phyloP scores from a whole-genome alignment of 371 early-diverging fungal species.

The Mortierella sp. region DNA sequence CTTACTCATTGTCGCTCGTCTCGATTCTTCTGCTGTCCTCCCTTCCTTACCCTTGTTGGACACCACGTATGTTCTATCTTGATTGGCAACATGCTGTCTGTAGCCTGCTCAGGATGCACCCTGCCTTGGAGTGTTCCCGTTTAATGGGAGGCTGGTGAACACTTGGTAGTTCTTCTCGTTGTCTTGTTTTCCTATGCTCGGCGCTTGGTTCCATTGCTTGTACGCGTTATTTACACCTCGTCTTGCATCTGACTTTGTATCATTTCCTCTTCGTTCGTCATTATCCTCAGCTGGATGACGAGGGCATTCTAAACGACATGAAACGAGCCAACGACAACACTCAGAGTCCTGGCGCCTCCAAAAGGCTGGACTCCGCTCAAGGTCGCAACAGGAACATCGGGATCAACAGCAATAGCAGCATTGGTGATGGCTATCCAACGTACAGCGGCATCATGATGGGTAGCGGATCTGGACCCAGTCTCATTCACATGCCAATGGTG shows the following conservation, averaged over 20 bases:
- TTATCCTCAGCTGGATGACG: not conserved
- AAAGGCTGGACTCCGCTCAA: slow-evolving; percentile 41
- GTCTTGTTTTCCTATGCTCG: too few species aligned
- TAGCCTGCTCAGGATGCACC: too few species aligned
- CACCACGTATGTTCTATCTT: too few species aligned
- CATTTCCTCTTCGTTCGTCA: not conserved
- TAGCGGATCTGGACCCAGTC: slow-evolving; percentile 27
- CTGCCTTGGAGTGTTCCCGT: too few species aligned
- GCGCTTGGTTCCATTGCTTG: too few species aligned
- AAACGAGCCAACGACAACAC: slow-evolving; percentile 51
- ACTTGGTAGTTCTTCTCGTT: too few species aligned
- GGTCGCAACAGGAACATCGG: slow-evolving; percentile 22
- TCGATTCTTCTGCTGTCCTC: slow-evolving; percentile 1
- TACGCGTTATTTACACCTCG: too few species aligned
- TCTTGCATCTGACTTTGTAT: too few species aligned
- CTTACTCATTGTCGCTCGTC: not conserved
- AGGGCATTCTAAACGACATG: slow-evolving; percentile 8
- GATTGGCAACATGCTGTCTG: too few species aligned
- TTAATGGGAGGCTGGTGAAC: too few species aligned
- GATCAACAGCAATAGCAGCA: slow-evolving; percentile 7
- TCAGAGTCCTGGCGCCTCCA: slow-evolving; percentile 38
- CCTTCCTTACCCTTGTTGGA: not conserved
- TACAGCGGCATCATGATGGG: slow-evolving; percentile 26
- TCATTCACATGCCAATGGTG: slow-evolving; percentile 13
- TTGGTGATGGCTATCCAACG: slow-evolving; percentile 14